Base-by-base conservation (phyloP, 2,329 filamentous ascomycete species). In the Coccinonectria pachysandricola region DNA sequence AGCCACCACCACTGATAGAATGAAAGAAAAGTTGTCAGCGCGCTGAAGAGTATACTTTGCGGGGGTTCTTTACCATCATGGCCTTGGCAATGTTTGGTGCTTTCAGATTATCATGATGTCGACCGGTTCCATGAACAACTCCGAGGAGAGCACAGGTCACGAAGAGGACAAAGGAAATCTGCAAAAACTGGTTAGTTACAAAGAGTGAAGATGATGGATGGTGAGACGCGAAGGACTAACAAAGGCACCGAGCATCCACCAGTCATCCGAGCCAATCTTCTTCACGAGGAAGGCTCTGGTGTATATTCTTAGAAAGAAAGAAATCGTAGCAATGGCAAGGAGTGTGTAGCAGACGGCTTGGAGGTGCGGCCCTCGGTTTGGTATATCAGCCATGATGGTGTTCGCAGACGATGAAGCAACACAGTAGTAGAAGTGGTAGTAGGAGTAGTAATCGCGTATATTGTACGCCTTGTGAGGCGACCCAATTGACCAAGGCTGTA, bases 201-300 rank as follows among this genome's bases (percentile, higher is more conserved):
- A 10, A 19, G 10, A 19, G 17, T 19, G 7, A 19, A 19, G 7
- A 10, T 19, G 17, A 19, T 19, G 17, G 17, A 9, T 15, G 5
- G 2, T 13, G 10, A 15, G 13, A 11, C n/a, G 7, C n/a, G 14
- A 5, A 12, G 11, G 14, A 23, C 23, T 37, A 43, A 53, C 50
- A 28, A 42, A 37, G 6, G 53, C 52, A 13, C 37, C 12, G 2
- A 44, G 25, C 56, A 59, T 59, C 7, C 54, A 30, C 47, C 47
- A 56, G 39, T 58, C 55, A 20, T 58, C 55, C 3, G 33, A 23
- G 0, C 54, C 52, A 24, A 57, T 58, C 2, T 45, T 46, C 23
- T 45, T 50, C 16, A 56, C 45, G 22, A 58, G 39, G 15, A 38
- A 34, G 4, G 35, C 28, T 5, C 55, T 49, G 9, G 56, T 51